Conservation (phyloP, 2,329 filamentous ascomycete species). For the Epicoccum nigrum region DNA sequence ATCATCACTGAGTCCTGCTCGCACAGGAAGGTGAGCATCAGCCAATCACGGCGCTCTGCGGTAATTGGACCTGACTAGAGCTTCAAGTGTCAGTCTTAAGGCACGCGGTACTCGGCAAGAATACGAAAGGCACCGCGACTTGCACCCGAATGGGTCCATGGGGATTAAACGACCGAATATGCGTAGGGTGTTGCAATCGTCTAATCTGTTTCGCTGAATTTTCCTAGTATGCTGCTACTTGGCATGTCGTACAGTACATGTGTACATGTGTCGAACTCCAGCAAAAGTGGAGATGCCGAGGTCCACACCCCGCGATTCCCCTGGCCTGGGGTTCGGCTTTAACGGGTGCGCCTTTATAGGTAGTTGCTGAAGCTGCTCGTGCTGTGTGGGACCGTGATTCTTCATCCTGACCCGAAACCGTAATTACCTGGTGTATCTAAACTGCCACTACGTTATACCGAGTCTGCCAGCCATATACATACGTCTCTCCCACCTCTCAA, state of each 20-base stretch:
- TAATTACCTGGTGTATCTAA: background rate
- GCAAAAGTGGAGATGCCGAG: background rate
- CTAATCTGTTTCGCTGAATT: no score
- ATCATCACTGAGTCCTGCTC: no score
- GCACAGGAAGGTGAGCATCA: background rate
- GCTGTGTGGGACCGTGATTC: background rate
- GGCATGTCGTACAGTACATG: no score
- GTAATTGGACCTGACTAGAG: slow-evolving; percentile 15
- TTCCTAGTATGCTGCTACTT: background rate
- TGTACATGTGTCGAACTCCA: no score
- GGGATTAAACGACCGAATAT: slow-evolving; percentile 7
- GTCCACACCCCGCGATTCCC: slow-evolving; percentile 15
- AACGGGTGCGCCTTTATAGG: slow-evolving; percentile 5
- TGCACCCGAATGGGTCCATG: no score
- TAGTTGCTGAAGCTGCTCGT: slow-evolving; percentile 3
- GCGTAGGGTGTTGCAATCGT: no score
- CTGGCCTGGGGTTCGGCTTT: slow-evolving; percentile 9
- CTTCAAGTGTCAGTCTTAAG: slow-evolving; percentile 6
- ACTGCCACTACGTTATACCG: no score
- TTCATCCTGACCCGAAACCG: no score
- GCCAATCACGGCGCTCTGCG: slow-evolving; percentile 12
- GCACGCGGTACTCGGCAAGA: background rate
- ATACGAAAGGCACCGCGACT: no score
- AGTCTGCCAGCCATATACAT: background rate
- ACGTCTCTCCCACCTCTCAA: background rate